Percentiles rank a stretch among this genome's conserved stretches.
Conservation (phyloP, 331 rosid species). For the Ulmus americana region DNA sequence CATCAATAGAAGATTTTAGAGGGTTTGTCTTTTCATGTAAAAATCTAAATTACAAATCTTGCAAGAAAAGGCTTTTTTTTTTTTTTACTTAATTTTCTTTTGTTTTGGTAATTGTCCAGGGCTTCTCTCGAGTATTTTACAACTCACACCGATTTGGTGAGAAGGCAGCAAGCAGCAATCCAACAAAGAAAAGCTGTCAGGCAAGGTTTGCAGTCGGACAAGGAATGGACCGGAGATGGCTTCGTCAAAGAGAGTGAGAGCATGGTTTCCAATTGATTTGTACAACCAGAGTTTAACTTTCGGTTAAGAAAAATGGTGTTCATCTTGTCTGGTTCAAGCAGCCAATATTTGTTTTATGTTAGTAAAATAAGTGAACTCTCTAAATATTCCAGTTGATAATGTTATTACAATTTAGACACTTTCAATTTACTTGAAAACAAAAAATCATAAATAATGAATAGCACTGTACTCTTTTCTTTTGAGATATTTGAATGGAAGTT, state of each 20-base stretch:
- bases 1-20: slow-evolving; percentile 81
- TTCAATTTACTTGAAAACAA: slow-evolving; percentile 1
- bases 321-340: neutral
- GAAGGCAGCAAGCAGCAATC: slow-evolving; percentile 79
- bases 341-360: neutral
- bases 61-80: neutral
- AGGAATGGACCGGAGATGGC: slow-evolving; percentile 98
- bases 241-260: slow-evolving; percentile 86
- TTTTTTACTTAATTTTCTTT: neutral
- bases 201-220: slow-evolving; percentile 82
- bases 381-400: slow-evolving; percentile 11
- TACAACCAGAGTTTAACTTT: neutral
- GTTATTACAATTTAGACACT: neutral
- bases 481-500: neutral
- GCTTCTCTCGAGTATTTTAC: slow-evolving; percentile 75
- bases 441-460: neutral
- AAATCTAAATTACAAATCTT: neutral
- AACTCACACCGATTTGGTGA: slow-evolving; percentile 82
- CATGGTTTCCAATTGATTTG: slow-evolving; percentile 78
- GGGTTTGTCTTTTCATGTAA: slow-evolving; percentile 43
- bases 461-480: neutral
- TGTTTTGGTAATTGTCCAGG: slow-evolving; percentile 37
- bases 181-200: slow-evolving; percentile 66
- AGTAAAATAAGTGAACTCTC: slow-evolving; percentile 5
- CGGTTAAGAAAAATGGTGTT: slow-evolving; percentile 15